These are phyloP conservation scores for Eucalyptus caleyi DNA, from an alignment of 345 rosid species.

Conservation along the genomic window DNA sequence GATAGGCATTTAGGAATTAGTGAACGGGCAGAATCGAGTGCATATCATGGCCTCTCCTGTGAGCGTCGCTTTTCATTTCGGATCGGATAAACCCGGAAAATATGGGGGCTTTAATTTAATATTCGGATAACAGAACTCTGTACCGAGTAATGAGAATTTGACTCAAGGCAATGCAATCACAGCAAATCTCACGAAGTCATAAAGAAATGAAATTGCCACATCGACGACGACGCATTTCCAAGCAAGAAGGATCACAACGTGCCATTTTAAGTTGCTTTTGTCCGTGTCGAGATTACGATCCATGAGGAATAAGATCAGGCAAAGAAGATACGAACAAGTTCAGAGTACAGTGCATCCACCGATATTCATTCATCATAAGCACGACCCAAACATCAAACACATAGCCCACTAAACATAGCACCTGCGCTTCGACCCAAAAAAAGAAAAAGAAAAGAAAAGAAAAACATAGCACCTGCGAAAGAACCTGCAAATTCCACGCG, in stretches of 20 bases:
- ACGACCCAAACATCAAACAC: neutral
- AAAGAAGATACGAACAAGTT: neutral
- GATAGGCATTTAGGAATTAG: neutral
- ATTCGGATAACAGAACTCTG: neutral
- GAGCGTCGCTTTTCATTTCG: too few species aligned
- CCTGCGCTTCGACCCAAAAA: neutral
- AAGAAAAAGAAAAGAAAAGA: rapidly evolving
- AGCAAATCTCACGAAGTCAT: rapidly evolving
- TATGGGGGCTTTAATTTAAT: neutral
- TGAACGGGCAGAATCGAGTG: too few species aligned
- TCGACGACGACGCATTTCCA: neutral
- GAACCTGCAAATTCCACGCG: neutral
- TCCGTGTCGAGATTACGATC: rapidly evolving
- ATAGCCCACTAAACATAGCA: neutral
- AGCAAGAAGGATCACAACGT: neutral
- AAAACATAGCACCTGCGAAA: neutral
- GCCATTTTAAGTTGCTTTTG: neutral
- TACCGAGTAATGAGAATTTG: too few species aligned
- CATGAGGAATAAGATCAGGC: neutral
- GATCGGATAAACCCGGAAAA: too few species aligned
- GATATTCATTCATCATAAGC: neutral
- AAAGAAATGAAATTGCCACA: neutral
- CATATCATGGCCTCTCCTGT: rapidly evolving
- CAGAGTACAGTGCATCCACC: rapidly evolving
- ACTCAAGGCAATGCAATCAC: neutral